Conservation (phyloP, 2,329 filamentous ascomycete species). For the Colletotrichum melonis region DNA sequence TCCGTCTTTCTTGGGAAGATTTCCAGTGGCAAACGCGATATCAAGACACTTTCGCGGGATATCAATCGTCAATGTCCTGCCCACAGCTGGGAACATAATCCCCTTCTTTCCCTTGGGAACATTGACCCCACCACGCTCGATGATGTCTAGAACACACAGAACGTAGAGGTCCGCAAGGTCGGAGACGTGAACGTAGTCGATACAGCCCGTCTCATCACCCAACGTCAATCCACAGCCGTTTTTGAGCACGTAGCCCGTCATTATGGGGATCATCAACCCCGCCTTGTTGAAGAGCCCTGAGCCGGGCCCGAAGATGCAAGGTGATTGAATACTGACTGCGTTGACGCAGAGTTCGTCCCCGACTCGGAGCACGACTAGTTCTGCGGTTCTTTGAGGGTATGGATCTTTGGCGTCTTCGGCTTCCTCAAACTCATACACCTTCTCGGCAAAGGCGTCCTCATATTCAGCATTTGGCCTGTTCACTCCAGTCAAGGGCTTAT, state of each 20-base stretch:
- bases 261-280: constrained; percentile 35
- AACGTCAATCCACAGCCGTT: constrained; percentile 35
- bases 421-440: constrained; percentile 33
- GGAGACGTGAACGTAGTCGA: constrained; percentile 36
- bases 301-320: constrained; percentile 35
- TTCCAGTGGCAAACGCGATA: constrained; percentile 32
- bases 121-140: constrained; percentile 9
- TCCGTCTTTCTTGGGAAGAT: constrained; percentile 19
- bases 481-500: constrained; percentile 32
- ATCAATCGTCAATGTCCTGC: constrained; percentile 6
- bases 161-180: constrained; percentile 38
- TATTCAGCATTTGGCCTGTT: constrained; percentile 28
- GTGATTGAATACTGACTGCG: constrained; percentile 35
- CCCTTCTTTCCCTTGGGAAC: constrained; percentile 14
- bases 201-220: constrained; percentile 32
- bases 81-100: constrained; percentile 29
- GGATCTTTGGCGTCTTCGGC: constrained; percentile 32
- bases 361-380: constrained; percentile 32
- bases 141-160: constrained; percentile 24
- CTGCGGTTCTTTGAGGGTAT: constrained; percentile 38
- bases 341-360: constrained; percentile 26
- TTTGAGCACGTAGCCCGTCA: constrained; percentile 37
- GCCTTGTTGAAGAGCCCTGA: constrained; percentile 35
- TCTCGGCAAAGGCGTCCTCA: constrained; percentile 24
- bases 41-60: constrained; percentile 31